Evolutionary conservation across 2,329 filamentous ascomycete genomes (phyloP), one percentile per base, ranked within the genome.

Genomic region (Aspergillus sp.): DNA sequence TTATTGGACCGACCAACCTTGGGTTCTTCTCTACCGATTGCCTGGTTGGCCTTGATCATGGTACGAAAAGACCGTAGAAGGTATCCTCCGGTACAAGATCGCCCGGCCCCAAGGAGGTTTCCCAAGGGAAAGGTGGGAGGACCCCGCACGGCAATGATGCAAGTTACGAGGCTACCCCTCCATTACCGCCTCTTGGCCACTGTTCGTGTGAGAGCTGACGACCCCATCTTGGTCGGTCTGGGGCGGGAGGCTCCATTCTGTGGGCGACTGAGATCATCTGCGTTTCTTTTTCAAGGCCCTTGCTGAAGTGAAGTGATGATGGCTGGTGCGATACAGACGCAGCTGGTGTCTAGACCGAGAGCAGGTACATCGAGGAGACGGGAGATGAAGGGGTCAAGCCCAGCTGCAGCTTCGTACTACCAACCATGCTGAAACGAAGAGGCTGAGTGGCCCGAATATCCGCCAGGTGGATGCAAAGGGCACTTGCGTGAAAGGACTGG

Each of bases 171-270:
- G 38, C 40, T 47, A 48, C 54, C 54, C 54, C 54, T 53, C 54
- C 54, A 53, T 20, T 33, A 41, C 26, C n/a, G 40, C 19, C 24
- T 36, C 50, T 57, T 53, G 55, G 53, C 52, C 20, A 22, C n/a
- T 45, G 50, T 47, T 56, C 53, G 50, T 53, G 51, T 58, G 48
- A 56, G 56, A 44, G 45, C 11, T n/a, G 44, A 47, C 17, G 17
- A 33, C 26, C 26, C 11, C 26, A n/a, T 33, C 22, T 17, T 10
- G 13, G 30, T 16, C 14, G 13, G 22, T 24, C 26, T 11, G 20
- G 24, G 16, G 7, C 16, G 13, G 43, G 19, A n/a, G 41, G 26
- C 16, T 24, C 26, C 26, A 30, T 30, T 30, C 26, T 3, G 26
- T 30, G 16, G 35, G 13, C 13, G 14, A 6, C 13, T 38, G 14